phyloP scores from a whole-genome alignment of 192 early-diverging fungal species.

The Kickxella alabastrina region DNA sequence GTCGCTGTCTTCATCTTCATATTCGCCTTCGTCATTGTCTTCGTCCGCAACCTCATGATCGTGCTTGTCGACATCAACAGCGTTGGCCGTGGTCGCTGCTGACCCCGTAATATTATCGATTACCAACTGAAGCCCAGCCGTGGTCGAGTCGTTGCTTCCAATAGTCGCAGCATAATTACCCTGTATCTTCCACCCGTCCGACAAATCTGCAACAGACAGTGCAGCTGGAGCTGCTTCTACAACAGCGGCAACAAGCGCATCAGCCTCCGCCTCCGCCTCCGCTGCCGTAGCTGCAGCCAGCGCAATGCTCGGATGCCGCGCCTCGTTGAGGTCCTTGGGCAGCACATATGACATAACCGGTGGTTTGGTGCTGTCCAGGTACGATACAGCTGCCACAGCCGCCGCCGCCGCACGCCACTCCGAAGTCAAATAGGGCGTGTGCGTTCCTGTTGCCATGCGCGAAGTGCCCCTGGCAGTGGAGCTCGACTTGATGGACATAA shows the following conservation, averaged over 20 bases:
- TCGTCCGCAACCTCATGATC: too few species aligned
- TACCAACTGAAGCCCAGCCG: too few species aligned
- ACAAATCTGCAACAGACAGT: too few species aligned
- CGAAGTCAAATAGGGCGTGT: constrained; percentile 28
- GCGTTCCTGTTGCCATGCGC: constrained; percentile 33
- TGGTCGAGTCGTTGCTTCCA: neutral
- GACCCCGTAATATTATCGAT: neutral
- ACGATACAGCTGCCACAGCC: constrained; percentile 33
- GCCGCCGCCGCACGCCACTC: constrained; percentile 35
- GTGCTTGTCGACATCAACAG: neutral
- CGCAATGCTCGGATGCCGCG: constrained; percentile 23
- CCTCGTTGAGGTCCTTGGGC: constrained; percentile 42
- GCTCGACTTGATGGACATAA: constrained; percentile 47
- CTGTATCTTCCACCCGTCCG: too few species aligned
- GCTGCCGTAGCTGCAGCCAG: constrained; percentile 14
- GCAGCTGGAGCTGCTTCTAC: neutral
- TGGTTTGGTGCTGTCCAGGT: constrained; percentile 28
- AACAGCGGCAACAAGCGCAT: neutral
- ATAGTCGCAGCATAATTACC: neutral
- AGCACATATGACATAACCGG: constrained; percentile 28
- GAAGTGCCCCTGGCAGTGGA: constrained; percentile 3
- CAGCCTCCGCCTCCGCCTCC: neutral
- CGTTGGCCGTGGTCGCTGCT: neutral
- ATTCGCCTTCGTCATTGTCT: too few species aligned
- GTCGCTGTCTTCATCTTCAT: too few species aligned